These are phyloP conservation scores for Fusarium sacchari DNA, from an alignment of 2,329 filamentous ascomycete species.

Conservation along the genomic window DNA sequence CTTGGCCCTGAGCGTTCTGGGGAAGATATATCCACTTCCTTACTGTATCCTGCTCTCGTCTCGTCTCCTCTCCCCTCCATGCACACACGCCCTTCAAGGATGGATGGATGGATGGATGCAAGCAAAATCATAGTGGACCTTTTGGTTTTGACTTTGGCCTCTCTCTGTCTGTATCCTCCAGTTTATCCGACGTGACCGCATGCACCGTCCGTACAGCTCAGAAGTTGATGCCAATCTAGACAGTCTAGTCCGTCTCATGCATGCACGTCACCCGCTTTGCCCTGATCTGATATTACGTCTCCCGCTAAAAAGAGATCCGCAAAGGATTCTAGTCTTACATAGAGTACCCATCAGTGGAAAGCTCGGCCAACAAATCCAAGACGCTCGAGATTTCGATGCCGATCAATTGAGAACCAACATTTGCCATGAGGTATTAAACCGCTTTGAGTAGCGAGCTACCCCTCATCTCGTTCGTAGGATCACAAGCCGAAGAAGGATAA, in stretches of 20 bases:
- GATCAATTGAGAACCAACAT: neutral
- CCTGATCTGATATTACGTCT: conserved; percentile 40
- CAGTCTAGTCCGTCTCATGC: neutral
- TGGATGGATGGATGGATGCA: neutral
- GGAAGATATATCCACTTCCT: conserved; percentile 13
- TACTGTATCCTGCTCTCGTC: neutral
- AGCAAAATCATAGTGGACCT: conserved; percentile 13
- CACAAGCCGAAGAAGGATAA: conserved; percentile 1
- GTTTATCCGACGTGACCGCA: conserved; percentile 29
- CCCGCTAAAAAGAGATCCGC: conserved; percentile 6
- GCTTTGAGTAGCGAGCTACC: conserved; percentile 24
- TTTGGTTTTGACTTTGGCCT: conserved; percentile 15
- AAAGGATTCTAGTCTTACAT: conserved; percentile 1
- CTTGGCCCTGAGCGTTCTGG: conserved; percentile 11
- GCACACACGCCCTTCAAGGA: conserved; percentile 25
- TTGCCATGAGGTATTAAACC: conserved; percentile 3
- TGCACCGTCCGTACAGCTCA: neutral
- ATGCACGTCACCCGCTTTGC: conserved; percentile 23
- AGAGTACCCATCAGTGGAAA: neutral
- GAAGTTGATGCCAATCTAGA: conserved; percentile 14
- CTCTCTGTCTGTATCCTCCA: conserved; percentile 6
- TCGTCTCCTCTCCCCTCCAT: neutral
- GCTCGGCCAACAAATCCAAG: neutral
- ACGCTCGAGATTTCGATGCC: conserved; percentile 9
- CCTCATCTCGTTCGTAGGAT: conserved; percentile 9